Conservation (phyloP, 2,329 filamentous ascomycete species). For the Pestalotiopsis sp. region DNA sequence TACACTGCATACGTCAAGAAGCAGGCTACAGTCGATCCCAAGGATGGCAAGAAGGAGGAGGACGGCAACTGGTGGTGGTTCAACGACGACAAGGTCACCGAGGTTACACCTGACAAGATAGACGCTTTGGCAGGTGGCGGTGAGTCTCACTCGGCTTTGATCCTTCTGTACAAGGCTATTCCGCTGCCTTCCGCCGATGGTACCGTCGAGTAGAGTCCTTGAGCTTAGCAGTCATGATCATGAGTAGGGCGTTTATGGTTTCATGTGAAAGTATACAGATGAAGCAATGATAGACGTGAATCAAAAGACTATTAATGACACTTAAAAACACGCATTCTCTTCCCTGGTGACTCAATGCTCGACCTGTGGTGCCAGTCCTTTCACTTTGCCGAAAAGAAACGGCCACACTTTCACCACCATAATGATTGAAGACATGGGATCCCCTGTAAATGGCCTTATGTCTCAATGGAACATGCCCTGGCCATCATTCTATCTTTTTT, state of each 20-base stretch:
- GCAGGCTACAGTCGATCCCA: slow-evolving; percentile 70
- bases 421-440: no score
- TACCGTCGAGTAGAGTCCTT: slow-evolving; percentile 27
- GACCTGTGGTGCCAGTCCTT: neutral
- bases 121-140: slow-evolving; percentile 87
- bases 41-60: slow-evolving; percentile 79
- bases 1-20: slow-evolving; percentile 99
- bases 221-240: neutral
- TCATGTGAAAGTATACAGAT: neutral
- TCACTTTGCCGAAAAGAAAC: no score
- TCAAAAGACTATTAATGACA: neutral
- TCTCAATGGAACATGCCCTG: no score
- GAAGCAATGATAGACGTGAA: neutral
- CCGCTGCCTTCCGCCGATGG: slow-evolving; percentile 64
- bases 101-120: slow-evolving; percentile 91
- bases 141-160: slow-evolving; percentile 81
- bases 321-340: neutral
- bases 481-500: no score
- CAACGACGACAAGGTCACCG: slow-evolving; percentile 95
- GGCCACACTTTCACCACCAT: no score
- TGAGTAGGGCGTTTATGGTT: neutral
- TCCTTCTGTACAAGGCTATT: slow-evolving; percentile 78
- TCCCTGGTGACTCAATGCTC: neutral
- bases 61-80: slow-evolving; percentile 99
- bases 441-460: no score